Evolutionary conservation across 306 rosid species (phyloP).

Genomic region (Corylus heterophylla): DNA sequence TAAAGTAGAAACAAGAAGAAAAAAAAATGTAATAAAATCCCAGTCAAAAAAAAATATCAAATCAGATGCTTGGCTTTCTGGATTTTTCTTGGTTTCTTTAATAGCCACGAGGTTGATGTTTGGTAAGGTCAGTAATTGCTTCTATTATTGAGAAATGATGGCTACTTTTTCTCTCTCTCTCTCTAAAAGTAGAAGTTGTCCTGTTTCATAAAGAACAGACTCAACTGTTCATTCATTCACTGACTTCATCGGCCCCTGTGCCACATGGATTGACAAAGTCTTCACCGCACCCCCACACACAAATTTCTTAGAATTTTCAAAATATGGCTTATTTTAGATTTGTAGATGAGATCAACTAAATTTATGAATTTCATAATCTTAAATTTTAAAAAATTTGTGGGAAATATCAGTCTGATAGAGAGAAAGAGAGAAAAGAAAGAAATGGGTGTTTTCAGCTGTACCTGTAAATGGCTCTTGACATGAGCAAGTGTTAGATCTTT

Average conservation of each 20-base stretch:
- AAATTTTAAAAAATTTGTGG: too few relatives aligned
- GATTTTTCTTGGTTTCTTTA: constrained; percentile 45
- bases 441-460: constrained; percentile 22
- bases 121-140: constrained; percentile 77
- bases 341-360: too few relatives aligned
- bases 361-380: too few relatives aligned
- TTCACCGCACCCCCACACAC: constrained; percentile 29
- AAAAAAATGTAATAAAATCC: constrained; percentile 16
- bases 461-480: constrained; percentile 99
- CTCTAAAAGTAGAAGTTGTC: constrained; percentile 75
- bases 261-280: constrained; percentile 53
- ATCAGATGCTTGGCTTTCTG: constrained; percentile 40
- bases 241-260: constrained; percentile 64
- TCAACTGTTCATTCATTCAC: constrained; percentile 52
- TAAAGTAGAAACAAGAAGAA: not conserved
- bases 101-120: constrained; percentile 73
- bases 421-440: not conserved
- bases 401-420: not conserved
- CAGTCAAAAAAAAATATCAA: constrained; percentile 19
- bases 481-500: constrained; percentile 96
- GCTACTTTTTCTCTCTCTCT: constrained; percentile 49
- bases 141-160: constrained; percentile 98
- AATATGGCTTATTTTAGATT: too few relatives aligned
- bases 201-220: constrained; percentile 43
- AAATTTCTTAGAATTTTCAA: not conserved